Conservation (phyloP, 164 flowering plant species). For the Berberis thunbergii region DNA sequence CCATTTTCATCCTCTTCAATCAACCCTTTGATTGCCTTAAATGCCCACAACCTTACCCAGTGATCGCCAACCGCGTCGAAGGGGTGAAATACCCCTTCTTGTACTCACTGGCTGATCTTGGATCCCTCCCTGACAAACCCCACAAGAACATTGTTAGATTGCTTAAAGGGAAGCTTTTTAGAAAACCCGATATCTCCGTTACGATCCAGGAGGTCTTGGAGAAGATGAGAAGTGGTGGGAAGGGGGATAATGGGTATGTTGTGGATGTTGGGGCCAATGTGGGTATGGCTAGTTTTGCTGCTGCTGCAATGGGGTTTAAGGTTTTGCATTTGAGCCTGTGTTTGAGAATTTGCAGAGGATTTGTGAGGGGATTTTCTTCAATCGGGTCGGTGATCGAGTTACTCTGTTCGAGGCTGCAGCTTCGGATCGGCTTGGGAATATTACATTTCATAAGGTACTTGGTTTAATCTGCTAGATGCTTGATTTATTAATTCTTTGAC, state of each 20-base stretch:
- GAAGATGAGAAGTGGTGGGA: slow-evolving; percentile 24
- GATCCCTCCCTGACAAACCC: slow-evolving; percentile 77
- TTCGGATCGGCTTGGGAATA: slow-evolving; percentile 76
- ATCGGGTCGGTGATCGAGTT: slow-evolving; percentile 56
- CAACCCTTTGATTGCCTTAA: slow-evolving; percentile 60
- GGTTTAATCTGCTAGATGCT: neutral
- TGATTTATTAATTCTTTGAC: neutral
- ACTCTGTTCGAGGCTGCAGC: slow-evolving; percentile 84
- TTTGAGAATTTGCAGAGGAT: slow-evolving; percentile 95
- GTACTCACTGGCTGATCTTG: slow-evolving; percentile 81
- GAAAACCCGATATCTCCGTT: slow-evolving; percentile 69
- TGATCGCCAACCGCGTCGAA: slow-evolving; percentile 82
- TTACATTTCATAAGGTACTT: slow-evolving; percentile 86
- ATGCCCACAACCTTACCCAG: slow-evolving; percentile 71
- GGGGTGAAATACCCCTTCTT: slow-evolving; percentile 70
- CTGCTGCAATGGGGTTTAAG: slow-evolving; percentile 86
- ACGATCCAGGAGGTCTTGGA: slow-evolving; percentile 55
- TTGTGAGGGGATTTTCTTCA: slow-evolving; percentile 88
- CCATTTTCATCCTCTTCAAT: slow-evolving; percentile 18
- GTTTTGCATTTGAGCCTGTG: slow-evolving; percentile 95
- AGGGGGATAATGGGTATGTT: slow-evolving; percentile 34
- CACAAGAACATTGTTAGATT: slow-evolving; percentile 76
- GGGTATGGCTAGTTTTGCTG: slow-evolving; percentile 95
- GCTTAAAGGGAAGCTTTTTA: slow-evolving; percentile 73
- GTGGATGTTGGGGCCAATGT: slow-evolving; percentile 98